Evolutionary conservation across 2,329 filamentous ascomycete species (phyloP), one percentile per base, ranked within the genome.

Genomic region (Colletotrichum shisoi): DNA sequence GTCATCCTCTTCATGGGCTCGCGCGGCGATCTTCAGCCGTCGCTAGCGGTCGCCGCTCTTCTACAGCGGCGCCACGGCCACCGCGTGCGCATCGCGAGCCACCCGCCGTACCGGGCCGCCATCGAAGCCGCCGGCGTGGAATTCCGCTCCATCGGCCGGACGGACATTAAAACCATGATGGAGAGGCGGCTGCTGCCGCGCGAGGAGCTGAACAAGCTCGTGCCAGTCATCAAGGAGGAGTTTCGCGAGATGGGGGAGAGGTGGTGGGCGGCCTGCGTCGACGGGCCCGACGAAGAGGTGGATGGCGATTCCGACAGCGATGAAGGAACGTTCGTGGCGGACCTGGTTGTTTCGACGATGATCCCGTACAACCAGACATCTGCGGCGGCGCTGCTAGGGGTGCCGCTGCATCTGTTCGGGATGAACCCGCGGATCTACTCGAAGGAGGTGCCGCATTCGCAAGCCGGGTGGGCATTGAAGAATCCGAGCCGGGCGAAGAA

Each of bases 341-440:
- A 74, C 34, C 68, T 70, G 19, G 72, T 74, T 37, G 69, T 74
- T 17, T 72, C 73, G 5, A 73, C 73, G 57, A 73, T 73, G n/a
- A 70, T 70, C 1, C 71, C 71, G 54, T 74, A 71, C 27, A 72
- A 71, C 9, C 72, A 74, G 63, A 60, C 72, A 1, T 73, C 74
- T 45, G 73, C 70, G 48, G 86, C 85, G 0, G 84, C 88, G 74
- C 81, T 83, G 64, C 70, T 88, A n/a, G 85, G 85, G 0, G 81
- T 87, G 44, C 86, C 86, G 1, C 72, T 88, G n/a, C 85, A 87
- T 71, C 76, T 91, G 69, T 90, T 90, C 86, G 91, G 91, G 74
- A 91, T 89, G 78, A 85, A 69, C 17, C 63, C 59, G 40, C 57
- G 67, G 42, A 63, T 60, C 4, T 67, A 57, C 19, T 62, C 63